phyloP scores from a whole-genome alignment of 352 stramenopile genomes.

The Phytophthora brassicae region DNA sequence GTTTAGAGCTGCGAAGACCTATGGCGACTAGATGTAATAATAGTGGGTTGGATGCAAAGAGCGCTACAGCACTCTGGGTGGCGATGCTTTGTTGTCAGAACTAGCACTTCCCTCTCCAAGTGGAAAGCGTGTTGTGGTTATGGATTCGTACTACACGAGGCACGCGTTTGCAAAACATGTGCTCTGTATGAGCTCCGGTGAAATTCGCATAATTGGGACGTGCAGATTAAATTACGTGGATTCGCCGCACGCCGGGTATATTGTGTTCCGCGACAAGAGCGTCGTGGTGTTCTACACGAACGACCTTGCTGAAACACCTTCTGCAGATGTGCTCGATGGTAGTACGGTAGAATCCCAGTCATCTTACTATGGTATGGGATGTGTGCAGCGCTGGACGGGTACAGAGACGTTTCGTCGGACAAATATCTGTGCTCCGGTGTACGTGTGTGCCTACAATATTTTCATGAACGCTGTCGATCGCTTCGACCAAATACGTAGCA shows the following conservation, averaged over 20 bases:
- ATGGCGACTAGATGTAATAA: neutral
- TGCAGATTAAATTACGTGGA: neutral
- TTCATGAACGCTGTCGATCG: constrained; percentile 7
- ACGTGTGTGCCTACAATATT: neutral
- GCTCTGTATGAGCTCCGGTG: neutral
- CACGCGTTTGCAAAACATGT: neutral
- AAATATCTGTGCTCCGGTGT: neutral
- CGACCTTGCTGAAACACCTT: neutral
- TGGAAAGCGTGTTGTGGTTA: neutral
- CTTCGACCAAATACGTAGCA: constrained; percentile 1
- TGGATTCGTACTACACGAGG: neutral
- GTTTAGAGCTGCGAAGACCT: neutral
- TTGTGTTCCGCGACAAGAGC: neutral
- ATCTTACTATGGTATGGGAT: neutral
- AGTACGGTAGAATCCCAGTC: neutral
- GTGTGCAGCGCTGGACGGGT: neutral
- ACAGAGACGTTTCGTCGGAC: neutral
- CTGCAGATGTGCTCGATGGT: neutral
- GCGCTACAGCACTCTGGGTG: neutral
- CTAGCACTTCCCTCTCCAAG: neutral
- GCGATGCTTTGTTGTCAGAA: neutral
- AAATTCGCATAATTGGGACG: neutral
- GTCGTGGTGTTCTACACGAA: neutral
- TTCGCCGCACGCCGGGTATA: neutral
- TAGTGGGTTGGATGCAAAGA: neutral